Conservation (phyloP, 257 asterid genomes). For the Nyctanthes arbortristis region DNA sequence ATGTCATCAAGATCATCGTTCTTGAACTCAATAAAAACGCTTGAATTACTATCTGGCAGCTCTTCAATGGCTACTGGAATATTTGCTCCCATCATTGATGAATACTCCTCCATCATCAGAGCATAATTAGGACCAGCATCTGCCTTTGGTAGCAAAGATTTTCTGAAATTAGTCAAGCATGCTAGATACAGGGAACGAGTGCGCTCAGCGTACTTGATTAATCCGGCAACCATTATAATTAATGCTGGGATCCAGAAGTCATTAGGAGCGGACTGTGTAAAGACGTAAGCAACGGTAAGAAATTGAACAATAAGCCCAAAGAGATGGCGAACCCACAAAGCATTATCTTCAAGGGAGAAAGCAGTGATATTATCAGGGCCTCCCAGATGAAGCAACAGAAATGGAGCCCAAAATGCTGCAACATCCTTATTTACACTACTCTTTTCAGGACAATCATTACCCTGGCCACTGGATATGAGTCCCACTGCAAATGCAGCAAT, state of each 20-base stretch:
- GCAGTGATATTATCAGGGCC: too few species aligned
- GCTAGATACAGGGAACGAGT: slow-evolving; percentile 43
- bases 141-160: slow-evolving; percentile 42
- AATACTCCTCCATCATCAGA: slow-evolving; percentile 47
- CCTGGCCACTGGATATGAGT: too few species aligned
- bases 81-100: slow-evolving; percentile 34
- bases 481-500: too few species aligned
- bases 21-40: too few species aligned
- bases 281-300: slow-evolving; percentile 34
- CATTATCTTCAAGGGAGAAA: slow-evolving; percentile 64
- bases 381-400: too few species aligned
- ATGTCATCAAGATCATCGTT: background rate
- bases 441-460: too few species aligned
- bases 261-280: slow-evolving; percentile 33
- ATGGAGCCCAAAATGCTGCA: too few species aligned
- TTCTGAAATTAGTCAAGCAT: slow-evolving; percentile 34
- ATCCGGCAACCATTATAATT: slow-evolving; percentile 39
- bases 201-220: slow-evolving; percentile 48
- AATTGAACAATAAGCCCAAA: slow-evolving; percentile 40
- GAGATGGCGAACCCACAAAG: slow-evolving; percentile 50
- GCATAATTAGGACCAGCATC: slow-evolving; percentile 62
- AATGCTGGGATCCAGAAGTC: slow-evolving; percentile 44
- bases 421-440: too few species aligned
- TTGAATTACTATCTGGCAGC: slow-evolving; percentile 30
- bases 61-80: slow-evolving; percentile 35